Evolutionary conservation across 352 stramenopile genomes (phyloP), one percentile per base, ranked within the genome.

Genomic region (Globisporangium recalcitrans): DNA sequence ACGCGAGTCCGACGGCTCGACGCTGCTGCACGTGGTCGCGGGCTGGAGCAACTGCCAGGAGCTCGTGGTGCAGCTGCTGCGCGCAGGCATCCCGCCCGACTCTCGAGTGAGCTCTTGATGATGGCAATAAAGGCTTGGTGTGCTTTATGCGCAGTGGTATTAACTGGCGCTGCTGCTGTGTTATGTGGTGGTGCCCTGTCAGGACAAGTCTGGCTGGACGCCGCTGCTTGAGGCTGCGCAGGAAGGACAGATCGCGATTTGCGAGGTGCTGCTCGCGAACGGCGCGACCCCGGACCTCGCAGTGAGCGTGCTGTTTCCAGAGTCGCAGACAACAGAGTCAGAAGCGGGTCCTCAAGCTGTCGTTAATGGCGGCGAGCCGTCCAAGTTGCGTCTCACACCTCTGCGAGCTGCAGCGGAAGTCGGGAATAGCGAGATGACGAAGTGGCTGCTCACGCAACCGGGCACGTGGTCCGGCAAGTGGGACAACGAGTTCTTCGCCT

Each of bases 171-270:
- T 6, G 4, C 16, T 32, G 11, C 22, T 32, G 29, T 16, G 9
- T 31, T 34, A 8, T 19, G 2, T 53, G 16, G 16, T 21, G 26
- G 1, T 32, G 1, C 14, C 10, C 16, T 34, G 3, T 4, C 40
- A 75, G 54, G 75, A 87, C 58, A 60, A 67, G 31, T 70, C 68
- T 8, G 79, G 77, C 27, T 87, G 80, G 80, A 87, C 75, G 52
- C 75, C 80, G 36, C 60, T 87, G 59, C 74, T 89, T 4, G 80
- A 89, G 46, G 80, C 77, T 1, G 70, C 76, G 0, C 77, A 89
- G 27, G 77, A 86, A 67, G 80, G 80, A 0, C 77, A 83, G 46
- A 71, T 84, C 42, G 60, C 40, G 14, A 80, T 77, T 24, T 85
- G 77, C 40, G 58, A 76, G 48, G 71, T 76, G 29, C 60, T 87